These are phyloP conservation scores for Phytophthora macrochlamydospora DNA, from an alignment of 352 stramenopile species.

Conservation along the genomic window DNA sequence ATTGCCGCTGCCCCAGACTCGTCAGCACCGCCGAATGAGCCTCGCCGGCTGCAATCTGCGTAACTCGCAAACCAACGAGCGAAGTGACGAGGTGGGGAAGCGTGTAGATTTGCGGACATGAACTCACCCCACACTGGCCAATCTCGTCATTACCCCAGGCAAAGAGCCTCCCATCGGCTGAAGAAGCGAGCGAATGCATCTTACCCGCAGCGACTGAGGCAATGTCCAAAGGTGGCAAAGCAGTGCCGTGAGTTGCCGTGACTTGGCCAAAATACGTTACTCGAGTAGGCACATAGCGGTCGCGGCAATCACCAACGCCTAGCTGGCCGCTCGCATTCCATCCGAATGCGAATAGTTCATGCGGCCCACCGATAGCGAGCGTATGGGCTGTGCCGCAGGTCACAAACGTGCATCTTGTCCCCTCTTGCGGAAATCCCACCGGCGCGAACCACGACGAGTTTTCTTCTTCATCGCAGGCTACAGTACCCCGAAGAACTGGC, in stretches of 20 bases:
- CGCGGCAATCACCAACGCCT: slow-evolving; percentile 60
- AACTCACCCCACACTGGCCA: slow-evolving; percentile 67
- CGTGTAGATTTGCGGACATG: slow-evolving; percentile 79
- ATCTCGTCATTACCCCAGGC: slow-evolving; percentile 79
- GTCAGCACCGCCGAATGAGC: slow-evolving; percentile 61
- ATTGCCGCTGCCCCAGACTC: slow-evolving; percentile 37
- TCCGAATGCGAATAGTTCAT: slow-evolving; percentile 58
- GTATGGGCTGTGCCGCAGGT: slow-evolving; percentile 69
- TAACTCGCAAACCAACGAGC: slow-evolving; percentile 57
- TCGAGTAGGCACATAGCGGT: slow-evolving; percentile 40
- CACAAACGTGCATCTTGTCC: slow-evolving; percentile 49
- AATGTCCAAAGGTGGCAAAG: slow-evolving; percentile 28
- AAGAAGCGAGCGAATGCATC: slow-evolving; percentile 54
- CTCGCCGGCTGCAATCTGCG: slow-evolving; percentile 54
- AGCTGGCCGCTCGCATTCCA: slow-evolving; percentile 67
- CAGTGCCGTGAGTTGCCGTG: background rate
- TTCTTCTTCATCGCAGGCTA: slow-evolving; percentile 9
- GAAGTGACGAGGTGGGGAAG: slow-evolving; percentile 71
- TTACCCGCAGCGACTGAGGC: slow-evolving; percentile 53
- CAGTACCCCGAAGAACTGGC: background rate
- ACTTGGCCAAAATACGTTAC: slow-evolving; percentile 62
- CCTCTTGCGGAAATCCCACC: slow-evolving; percentile 7
- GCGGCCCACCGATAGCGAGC: slow-evolving; percentile 42
- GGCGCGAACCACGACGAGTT: slow-evolving; percentile 52
- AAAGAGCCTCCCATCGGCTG: slow-evolving; percentile 60